Conservation (phyloP, 805 yeast species). For the Candida quercuum region DNA sequence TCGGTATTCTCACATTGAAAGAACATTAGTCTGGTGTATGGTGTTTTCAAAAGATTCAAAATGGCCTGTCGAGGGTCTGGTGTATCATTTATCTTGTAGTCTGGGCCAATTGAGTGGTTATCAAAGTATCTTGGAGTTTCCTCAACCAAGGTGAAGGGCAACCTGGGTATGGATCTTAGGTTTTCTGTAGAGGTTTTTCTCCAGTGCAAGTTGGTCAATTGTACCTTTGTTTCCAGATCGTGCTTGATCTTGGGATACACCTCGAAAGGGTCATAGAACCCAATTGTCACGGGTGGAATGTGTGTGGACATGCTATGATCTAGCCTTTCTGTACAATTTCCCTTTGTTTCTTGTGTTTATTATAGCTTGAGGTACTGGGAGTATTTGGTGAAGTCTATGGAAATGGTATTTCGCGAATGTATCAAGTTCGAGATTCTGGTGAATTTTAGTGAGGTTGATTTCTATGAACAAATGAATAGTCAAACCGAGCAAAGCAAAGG, state of each 20-base stretch:
- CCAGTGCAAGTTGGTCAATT: constrained; percentile 71
- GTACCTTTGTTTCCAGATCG: constrained; percentile 42
- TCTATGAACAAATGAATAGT: too few relatives aligned
- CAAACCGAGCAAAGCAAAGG: too few relatives aligned
- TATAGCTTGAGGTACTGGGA: too few relatives aligned
- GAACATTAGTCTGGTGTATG: constrained; percentile 64
- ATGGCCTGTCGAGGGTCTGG: constrained; percentile 1
- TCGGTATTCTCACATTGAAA: constrained; percentile 64
- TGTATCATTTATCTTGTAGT: background rate
- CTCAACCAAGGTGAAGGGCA: constrained; percentile 50
- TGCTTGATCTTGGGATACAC: constrained; percentile 41
- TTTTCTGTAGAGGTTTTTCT: constrained; percentile 43
- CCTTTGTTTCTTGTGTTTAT: background rate
- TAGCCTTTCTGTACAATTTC: background rate
- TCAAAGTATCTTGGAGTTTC: constrained; percentile 42
- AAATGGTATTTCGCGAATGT: too few relatives aligned
- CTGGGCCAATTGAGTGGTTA: constrained; percentile 6
- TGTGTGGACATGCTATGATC: background rate
- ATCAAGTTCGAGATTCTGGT: too few relatives aligned
- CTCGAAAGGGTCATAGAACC: constrained; percentile 73
- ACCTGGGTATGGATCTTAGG: constrained; percentile 55
- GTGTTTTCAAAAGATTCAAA: constrained; percentile 22
- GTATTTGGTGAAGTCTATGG: too few relatives aligned
- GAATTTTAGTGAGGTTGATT: too few relatives aligned
- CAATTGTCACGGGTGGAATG: constrained; percentile 28